phyloP scores from a whole-genome alignment of 306 rosid species.

The Trifolium dubium region DNA sequence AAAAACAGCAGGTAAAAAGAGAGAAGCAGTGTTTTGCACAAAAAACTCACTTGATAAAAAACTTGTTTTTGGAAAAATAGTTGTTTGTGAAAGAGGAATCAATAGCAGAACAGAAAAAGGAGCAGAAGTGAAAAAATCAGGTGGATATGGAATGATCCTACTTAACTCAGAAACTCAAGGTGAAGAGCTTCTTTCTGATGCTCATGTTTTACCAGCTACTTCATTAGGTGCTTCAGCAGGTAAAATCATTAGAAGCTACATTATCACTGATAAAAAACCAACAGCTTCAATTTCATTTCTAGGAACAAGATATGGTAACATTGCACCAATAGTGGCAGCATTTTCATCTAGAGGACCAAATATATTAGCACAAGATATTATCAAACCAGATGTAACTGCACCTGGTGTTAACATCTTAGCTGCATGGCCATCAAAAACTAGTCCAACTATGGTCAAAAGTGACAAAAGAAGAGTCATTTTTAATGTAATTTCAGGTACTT shows the following conservation, averaged over 20 bases:
- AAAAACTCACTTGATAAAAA: conserved; percentile 50
- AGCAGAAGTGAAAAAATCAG: conserved; percentile 61
- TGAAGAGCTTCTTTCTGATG: conserved; percentile 72
- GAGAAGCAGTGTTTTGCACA: conserved; percentile 52
- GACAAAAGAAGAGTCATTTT: conserved; percentile 65
- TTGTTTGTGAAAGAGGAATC: conserved; percentile 64
- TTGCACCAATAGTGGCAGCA: conserved; percentile 69
- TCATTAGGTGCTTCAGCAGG: conserved; percentile 65
- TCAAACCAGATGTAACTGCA: conserved; percentile 79
- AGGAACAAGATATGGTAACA: conserved; percentile 60
- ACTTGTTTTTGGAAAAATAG: conserved; percentile 64
- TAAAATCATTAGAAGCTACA: conserved; percentile 44
- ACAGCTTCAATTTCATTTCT: conserved; percentile 57
- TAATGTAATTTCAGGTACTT: conserved; percentile 76
- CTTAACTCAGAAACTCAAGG: conserved; percentile 58
- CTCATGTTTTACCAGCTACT: conserved; percentile 67
- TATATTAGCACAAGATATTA: conserved; percentile 51
- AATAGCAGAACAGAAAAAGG: conserved; percentile 58
- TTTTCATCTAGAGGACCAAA: conserved; percentile 83
- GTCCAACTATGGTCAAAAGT: conserved; percentile 51
- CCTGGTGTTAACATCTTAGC: conserved; percentile 86
- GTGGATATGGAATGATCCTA: conserved; percentile 69
- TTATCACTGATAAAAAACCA: conserved; percentile 33
- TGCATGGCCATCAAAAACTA: conserved; percentile 65
- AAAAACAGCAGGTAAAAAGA: conserved; percentile 52